phyloP scores from a whole-genome alignment of 164 flowering plant species.

The Vitis riparia region DNA sequence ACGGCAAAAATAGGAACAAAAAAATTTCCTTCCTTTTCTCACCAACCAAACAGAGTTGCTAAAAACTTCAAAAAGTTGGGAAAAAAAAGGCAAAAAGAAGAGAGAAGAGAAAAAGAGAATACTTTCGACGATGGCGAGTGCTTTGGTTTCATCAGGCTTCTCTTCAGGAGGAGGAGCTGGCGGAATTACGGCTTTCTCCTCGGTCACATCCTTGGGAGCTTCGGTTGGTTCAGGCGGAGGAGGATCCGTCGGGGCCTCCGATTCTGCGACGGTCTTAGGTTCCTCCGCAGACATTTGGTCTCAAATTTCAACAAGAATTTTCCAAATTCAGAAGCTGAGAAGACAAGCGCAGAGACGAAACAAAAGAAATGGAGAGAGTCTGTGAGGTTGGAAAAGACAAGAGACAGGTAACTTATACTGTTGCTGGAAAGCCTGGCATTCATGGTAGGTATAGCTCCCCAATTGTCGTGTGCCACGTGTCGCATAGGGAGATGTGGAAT shows the following conservation, averaged over 20 bases:
- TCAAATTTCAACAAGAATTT: background rate
- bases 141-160: slow-evolving; percentile 43
- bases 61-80: background rate
- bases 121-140: slow-evolving; percentile 35
- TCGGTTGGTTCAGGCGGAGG: slow-evolving; percentile 20
- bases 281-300: slow-evolving; percentile 32
- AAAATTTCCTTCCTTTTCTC: slow-evolving; percentile 2
- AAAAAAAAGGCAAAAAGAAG: background rate
- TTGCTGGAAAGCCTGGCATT: background rate
- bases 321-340: background rate
- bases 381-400: background rate
- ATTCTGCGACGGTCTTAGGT: slow-evolving; percentile 34
- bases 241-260: slow-evolving; percentile 24
- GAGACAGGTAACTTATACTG: background rate
- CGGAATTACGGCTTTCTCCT: slow-evolving; percentile 44
- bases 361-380: background rate
- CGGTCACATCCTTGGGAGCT: slow-evolving; percentile 27
- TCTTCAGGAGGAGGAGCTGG: slow-evolving; percentile 24
- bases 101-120: slow-evolving; percentile 1
- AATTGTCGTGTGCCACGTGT: too few species aligned
- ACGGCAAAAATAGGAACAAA: too few species aligned
- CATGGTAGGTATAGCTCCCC: background rate
- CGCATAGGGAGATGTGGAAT: too few species aligned
- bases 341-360: background rate
- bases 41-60: background rate